Base-by-base conservation (phyloP, 1,284 basidiomycete genomes). In the Coniophora puteana region DNA sequence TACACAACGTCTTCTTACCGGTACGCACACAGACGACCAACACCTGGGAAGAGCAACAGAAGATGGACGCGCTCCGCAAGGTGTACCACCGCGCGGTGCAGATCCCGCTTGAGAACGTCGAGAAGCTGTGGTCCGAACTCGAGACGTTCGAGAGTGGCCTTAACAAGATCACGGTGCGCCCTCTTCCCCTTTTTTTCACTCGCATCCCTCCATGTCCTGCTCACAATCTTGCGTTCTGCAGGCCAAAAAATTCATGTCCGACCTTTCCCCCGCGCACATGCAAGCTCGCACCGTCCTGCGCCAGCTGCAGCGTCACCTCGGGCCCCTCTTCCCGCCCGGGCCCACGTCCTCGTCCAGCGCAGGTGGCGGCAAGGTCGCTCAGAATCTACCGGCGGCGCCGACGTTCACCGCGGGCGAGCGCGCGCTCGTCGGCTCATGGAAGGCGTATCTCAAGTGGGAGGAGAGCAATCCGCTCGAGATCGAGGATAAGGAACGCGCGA, bases 21-120 rank as follows among this genome's bases (percentile, higher is more conserved):
- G n/a, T n/a, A n/a, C n/a, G n/a, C 26, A 7, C 8, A 31, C 50
- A 88, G 80, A 72, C 80, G 2, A 76, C 75, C 13, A 87, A 83
- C 31, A 88, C 89, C 17, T 98, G 94, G 94, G 93, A 98, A 60
- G 84, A 89, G 50, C 92, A 95, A 55, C 91, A 95, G 59, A 93
- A 94, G 63, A 93, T 93, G 83, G 95, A 98, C 55, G 78, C 82
- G 4, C 71, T 99, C 4, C 83, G 95, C 41, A 92, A 91, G 58
- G 83, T 91, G 4, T 97, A 95, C 65, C 93, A 96, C 55, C 81
- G 91, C 37, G 95, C 92, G 0, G 88, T 98, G 23, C 88, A 91
- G 53, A 91, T 96, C 17, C 96, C 96, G 0, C 75, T 98, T 51
- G 85, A 93, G 62, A 95, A 93, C 55, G 83, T 99, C 52, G 94